Evolutionary conservation across 441 rosid genomes (phyloP), one percentile per base, ranked within the genome.

Genomic region (Erodium moschatum): DNA sequence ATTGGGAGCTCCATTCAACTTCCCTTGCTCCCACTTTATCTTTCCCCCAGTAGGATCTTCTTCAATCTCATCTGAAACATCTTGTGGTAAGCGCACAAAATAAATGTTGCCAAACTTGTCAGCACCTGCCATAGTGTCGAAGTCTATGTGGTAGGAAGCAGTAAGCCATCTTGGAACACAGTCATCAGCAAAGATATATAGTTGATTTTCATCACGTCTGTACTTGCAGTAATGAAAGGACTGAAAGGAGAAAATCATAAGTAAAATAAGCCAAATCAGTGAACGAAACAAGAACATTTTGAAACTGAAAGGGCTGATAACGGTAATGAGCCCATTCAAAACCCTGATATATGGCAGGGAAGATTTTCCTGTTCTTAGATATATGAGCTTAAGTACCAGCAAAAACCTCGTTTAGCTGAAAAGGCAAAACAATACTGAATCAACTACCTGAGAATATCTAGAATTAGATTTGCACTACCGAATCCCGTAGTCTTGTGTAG

Each of bases 1-100:
- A 85, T 91, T 87, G 1, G 96, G 96, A 21, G 98, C 97, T 78
- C 98, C 97, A 66, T 93, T 91, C 52, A 91, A 90, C 81, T 82
- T 93, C 72, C 98, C 97, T 72, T 91, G 96, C 82, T 91, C 98
- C 98, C 98, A 93, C 73, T 93, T 93, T 76, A 93, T 89, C 81
- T 88, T 93, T 72, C 97, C 95, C 21, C 96, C 96, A 12, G 96
- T 91, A 16, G 98, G 96, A 80, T 91, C 98, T 78, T 93, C 98
- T 76, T 93, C 96, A 64, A 90, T 87, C 81, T 93, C 97, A 74
- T 91, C 96, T 3, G 97, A 93, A 65, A 91, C 88, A 75, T 93
- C 97, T 82, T 93, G 98, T 3, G 96, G 87, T 64, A 91, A 75
- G 54, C 95, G 77, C 70, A 87, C 96, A 82, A 93, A 90, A 77